Conservation (phyloP, 768 basidiomycete genomes). For the Trametes cinnabarina region DNA sequence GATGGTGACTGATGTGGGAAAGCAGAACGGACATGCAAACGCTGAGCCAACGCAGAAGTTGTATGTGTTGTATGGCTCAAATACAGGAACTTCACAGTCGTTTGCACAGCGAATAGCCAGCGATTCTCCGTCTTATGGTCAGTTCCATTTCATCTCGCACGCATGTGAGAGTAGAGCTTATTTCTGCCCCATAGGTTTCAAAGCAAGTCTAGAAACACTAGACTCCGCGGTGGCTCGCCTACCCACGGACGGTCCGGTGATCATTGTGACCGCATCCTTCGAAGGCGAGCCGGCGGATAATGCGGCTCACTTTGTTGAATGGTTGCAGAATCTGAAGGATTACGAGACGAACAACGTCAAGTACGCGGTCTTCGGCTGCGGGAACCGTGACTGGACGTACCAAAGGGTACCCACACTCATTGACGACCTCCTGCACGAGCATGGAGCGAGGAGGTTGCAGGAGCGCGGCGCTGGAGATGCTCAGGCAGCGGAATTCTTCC, state of each 20-base stretch:
- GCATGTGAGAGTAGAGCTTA: too few relatives aligned
- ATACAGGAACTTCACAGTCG: constrained; percentile 48
- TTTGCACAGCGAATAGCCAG: constrained; percentile 46
- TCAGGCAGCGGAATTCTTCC: constrained; percentile 41
- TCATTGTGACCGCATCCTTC: constrained; percentile 47
- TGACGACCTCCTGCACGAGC: constrained; percentile 35
- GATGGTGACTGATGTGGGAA: not conserved
- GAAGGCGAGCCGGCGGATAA: constrained; percentile 53
- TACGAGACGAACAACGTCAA: constrained; percentile 32
- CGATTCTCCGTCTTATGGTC: constrained; percentile 39
- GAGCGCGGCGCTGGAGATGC: constrained; percentile 43
- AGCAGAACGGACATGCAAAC: not conserved
- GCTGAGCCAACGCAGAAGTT: constrained; percentile 29
- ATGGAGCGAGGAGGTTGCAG: constrained; percentile 38
- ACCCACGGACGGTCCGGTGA: constrained; percentile 43
- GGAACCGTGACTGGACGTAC: constrained; percentile 50
- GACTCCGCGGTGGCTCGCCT: constrained; percentile 38
- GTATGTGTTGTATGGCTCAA: constrained; percentile 45
- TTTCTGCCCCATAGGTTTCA: too few relatives aligned
- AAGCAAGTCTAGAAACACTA: constrained; percentile 37
- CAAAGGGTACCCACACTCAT: constrained; percentile 44
- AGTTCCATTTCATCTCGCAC: not conserved
- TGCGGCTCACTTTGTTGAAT: constrained; percentile 44
- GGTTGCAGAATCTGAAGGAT: constrained; percentile 34
- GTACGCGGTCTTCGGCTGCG: constrained; percentile 50